Conservation (phyloP, 805 yeast species). For the Blastobotrys attinorum region DNA sequence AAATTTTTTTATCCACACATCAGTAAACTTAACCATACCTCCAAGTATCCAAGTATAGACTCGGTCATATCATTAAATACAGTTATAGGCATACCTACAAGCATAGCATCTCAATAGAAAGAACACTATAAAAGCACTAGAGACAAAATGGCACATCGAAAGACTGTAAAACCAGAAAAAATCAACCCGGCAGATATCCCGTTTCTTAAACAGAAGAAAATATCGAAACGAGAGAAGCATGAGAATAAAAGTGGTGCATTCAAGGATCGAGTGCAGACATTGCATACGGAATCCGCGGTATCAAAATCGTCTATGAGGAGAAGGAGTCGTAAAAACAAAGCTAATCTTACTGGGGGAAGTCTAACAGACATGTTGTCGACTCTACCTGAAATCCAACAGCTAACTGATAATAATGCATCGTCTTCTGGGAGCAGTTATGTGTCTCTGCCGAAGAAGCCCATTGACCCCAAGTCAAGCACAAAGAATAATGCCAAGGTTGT, state of each 20-base stretch:
- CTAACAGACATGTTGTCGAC: slow-evolving; percentile 14
- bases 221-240: slow-evolving; percentile 18
- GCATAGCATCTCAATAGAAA: neutral
- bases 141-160: neutral
- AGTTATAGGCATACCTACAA: neutral
- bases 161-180: neutral
- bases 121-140: neutral
- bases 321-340: slow-evolving; percentile 15
- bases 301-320: slow-evolving; percentile 19
- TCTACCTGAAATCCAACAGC: slow-evolving; percentile 11
- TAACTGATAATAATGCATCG: slow-evolving; percentile 1
- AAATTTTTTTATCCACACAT: too few species aligned
- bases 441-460: slow-evolving; percentile 4
- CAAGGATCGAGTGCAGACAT: slow-evolving; percentile 3
- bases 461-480: slow-evolving; percentile 15
- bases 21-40: too few species aligned
- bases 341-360: slow-evolving; percentile 11
- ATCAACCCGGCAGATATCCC: neutral
- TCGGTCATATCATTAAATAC: neutral
- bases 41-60: too few species aligned
- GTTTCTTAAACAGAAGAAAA: neutral
- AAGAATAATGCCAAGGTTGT: slow-evolving; percentile 17
- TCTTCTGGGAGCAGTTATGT: too few species aligned
- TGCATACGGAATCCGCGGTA: slow-evolving; percentile 5
- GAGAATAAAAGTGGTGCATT: slow-evolving; percentile 14